Conservation (phyloP, 371 early-diverging fungal species). For the Mucor mucedo region DNA sequence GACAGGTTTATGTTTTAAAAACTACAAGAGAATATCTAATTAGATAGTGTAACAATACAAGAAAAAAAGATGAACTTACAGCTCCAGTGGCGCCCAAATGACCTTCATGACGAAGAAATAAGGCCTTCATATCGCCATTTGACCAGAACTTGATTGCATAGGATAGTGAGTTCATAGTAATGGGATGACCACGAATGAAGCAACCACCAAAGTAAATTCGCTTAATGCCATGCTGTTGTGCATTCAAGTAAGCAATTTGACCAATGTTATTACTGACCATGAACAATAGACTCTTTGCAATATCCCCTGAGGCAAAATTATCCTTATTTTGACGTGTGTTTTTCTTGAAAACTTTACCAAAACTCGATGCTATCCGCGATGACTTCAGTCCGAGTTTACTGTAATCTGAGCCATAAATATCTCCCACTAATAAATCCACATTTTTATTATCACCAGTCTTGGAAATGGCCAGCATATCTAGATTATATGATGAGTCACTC, state of each 20-base stretch:
- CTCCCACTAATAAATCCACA: slow-evolving; percentile 95
- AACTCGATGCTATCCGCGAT: slow-evolving; percentile 90
- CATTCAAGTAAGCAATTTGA: slow-evolving; percentile 96
- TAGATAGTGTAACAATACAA: neutral
- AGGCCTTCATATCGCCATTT: slow-evolving; percentile 90
- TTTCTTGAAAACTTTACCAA: slow-evolving; percentile 94
- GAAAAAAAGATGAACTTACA: slow-evolving; percentile 37
- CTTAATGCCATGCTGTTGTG: slow-evolving; percentile 85
- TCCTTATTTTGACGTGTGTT: slow-evolving; percentile 59
- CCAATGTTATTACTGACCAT: slow-evolving; percentile 98
- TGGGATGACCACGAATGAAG: slow-evolving; percentile 93
- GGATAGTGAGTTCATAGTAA: slow-evolving; percentile 95
- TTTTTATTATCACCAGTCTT: slow-evolving; percentile 91
- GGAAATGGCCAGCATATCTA: slow-evolving; percentile 92
- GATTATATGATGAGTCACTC: neutral
- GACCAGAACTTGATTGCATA: slow-evolving; percentile 98
- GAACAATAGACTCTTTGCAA: slow-evolving; percentile 85
- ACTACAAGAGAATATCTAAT: slow-evolving; percentile 31
- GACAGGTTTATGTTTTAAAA: slow-evolving; percentile 59
- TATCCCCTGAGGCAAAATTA: slow-evolving; percentile 79
- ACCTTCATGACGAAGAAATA: slow-evolving; percentile 96
- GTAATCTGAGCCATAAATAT: slow-evolving; percentile 94
- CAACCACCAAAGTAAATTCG: slow-evolving; percentile 95
- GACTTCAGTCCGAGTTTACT: slow-evolving; percentile 86
- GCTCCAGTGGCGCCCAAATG: slow-evolving; percentile 96